Evolutionary conservation across 495 filamentous ascomycete species (phyloP), one percentile per base, ranked within the genome.

Genomic region (Trichoderma parareesei): DNA sequence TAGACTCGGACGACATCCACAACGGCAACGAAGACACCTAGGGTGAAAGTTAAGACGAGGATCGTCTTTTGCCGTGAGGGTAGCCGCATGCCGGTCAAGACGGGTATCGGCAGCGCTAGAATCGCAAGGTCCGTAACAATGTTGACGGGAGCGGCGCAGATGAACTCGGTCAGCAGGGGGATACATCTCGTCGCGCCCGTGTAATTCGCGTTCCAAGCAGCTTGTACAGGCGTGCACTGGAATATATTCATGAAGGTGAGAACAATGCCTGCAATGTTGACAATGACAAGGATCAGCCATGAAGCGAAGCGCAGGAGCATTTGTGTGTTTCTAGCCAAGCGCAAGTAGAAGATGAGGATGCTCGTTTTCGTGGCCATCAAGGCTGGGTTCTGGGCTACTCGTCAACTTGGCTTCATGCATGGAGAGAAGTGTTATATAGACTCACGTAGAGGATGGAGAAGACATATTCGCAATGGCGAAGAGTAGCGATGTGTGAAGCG

Each of bases 1-100:
- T 90, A 93, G 65, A 96, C 91, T 60, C 93, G 82, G 55, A 97
- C 82, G 11, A 97, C 91, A 76, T 96, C 92, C 59, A 97, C 88
- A 2, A 93, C 81, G 0, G 91, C 87, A 27, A 95, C 90, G 69
- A 97, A 97, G 63, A 90, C 84, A 69, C 92, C 91, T 64, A 95
- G 81, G 62, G 79, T 83, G 69, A 97, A 97, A 0, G 90, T 93
- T 53, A 93, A 76, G 62, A 95, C 81, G 20, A 97, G 73, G 59
- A 96, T 91, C 40, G 86, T 80, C 77, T 96, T 97, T 69, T 97
- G 92, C 64, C 89, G 88, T 67, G 77, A 83, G 1, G 92, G 92
- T 27, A 97, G 77, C 43, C 85, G 86, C 88, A 97, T 91, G 57
- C 87, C 78, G 3, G 91, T 97, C 60, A 97, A 78, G 55, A 97